Percentiles rank a stretch among this genome's conserved stretches.
Conservation (phyloP, 257 asterid species). For the Nicotiana benthamiana region DNA sequence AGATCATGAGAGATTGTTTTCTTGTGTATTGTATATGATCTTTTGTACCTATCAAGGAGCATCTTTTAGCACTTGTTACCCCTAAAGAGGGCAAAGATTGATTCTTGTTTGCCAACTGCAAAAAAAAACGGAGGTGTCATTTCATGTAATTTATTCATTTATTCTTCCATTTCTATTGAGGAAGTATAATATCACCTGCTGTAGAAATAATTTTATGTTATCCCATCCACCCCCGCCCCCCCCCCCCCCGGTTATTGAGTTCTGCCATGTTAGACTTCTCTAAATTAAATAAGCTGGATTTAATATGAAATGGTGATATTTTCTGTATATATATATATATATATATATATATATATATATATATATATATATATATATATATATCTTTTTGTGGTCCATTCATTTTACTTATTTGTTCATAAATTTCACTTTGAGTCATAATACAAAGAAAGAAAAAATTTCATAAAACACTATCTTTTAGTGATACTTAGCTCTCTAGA, state of each 20-base stretch:
- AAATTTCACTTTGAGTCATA: background rate
- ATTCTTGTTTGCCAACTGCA: background rate
- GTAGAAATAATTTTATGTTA: background rate
- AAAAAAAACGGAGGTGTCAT: background rate
- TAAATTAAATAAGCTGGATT: background rate
- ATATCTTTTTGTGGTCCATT: background rate
- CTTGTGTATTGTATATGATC: background rate
- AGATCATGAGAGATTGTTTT: background rate
- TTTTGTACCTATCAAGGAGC: background rate
- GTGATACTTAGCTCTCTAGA: no score
- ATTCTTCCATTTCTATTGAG: background rate
- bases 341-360: no score
- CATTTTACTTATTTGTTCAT: background rate
- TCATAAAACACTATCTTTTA: no score
- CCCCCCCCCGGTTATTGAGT: no score
- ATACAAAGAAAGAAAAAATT: no score
- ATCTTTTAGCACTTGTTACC: background rate
- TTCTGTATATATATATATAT: no score
- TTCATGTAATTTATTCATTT: background rate
- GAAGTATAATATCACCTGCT: background rate
- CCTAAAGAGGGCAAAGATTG: background rate
- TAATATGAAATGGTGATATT: background rate
- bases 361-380: no score
- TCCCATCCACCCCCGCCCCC: no score
- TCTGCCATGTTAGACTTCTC: no score